A percentile compares a stretch with the other conserved stretches of the same genome.
Conservation (phyloP, 441 rosid genomes). For the Syzygium malaccense region DNA sequence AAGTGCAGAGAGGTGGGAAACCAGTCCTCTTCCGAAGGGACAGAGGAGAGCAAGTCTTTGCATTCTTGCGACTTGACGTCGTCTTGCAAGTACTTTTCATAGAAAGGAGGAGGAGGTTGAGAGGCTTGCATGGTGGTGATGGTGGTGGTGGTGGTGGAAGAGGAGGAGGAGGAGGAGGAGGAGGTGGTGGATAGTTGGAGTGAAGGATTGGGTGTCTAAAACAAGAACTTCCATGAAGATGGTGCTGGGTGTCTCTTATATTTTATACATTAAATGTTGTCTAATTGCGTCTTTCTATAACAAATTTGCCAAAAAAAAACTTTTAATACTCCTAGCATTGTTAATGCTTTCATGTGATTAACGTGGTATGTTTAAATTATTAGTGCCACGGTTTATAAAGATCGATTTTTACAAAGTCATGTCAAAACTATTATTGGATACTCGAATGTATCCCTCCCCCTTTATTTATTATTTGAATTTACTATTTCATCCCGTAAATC, state of each 20-base stretch:
- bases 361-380: neutral
- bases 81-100: constrained; percentile 19
- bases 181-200: rapidly evolving
- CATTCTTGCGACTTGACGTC: constrained; percentile 22
- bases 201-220: neutral
- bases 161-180: neutral
- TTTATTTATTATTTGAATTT: neutral
- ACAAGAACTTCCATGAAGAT: neutral
- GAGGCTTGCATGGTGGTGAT: neutral
- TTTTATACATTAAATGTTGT: neutral
- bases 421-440: neutral
- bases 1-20: constrained; percentile 16
- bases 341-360: neutral
- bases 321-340: neutral
- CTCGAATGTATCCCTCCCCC: neutral
- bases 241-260: neutral
- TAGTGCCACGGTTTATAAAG: neutral
- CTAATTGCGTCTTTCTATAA: too few relatives aligned
- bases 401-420: neutral
- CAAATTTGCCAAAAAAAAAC: too few relatives aligned
- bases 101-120: neutral
- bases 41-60: constrained; percentile 23
- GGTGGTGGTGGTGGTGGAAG: neutral
- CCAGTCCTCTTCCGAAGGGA: constrained; percentile 44
- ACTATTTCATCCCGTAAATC: neutral